phyloP scores from a whole-genome alignment of 495 filamentous ascomycete genomes.

The Platismatia glauca region DNA sequence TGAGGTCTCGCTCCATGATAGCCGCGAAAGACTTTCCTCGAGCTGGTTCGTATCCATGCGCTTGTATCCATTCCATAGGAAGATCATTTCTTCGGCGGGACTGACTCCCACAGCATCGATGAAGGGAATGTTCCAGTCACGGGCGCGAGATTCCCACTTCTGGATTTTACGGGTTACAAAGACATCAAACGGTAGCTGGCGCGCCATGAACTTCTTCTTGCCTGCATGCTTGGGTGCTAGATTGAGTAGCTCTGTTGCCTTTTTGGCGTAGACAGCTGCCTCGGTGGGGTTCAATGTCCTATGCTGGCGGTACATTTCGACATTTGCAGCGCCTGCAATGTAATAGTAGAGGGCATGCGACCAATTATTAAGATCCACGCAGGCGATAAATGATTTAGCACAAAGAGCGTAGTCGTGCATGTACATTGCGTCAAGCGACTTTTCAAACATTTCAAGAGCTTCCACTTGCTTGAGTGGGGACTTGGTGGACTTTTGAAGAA shows the following conservation, averaged over 20 bases:
- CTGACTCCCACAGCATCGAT: conserved; percentile 77
- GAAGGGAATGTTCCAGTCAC: conserved; percentile 56
- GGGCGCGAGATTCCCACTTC: conserved; percentile 82
- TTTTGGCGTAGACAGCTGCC: conserved; percentile 46
- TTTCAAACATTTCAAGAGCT: conserved; percentile 74
- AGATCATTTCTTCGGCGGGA: conserved; percentile 89
- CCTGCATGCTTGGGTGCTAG: conserved; percentile 68
- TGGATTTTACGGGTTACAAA: conserved; percentile 77
- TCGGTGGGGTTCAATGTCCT: conserved; percentile 42
- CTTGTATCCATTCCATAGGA: conserved; percentile 80
- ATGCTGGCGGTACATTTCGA: conserved; percentile 67
- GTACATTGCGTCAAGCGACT: conserved; percentile 70
- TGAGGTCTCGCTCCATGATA: conserved; percentile 59
- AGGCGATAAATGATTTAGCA: conserved; percentile 64
- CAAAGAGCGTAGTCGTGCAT: conserved; percentile 63
- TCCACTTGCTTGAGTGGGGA: conserved; percentile 79
- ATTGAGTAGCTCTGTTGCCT: conserved; percentile 60
- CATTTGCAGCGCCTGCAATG: conserved; percentile 65
- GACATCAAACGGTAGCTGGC: conserved; percentile 80
- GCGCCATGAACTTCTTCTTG: conserved; percentile 82
- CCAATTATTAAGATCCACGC: conserved; percentile 84
- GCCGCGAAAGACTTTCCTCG: conserved; percentile 48
- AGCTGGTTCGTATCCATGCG: conserved; percentile 62
- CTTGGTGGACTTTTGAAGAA: conserved; percentile 47
- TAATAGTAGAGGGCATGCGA: conserved; percentile 85